Percentiles rank a stretch among this genome's conserved stretches.
Conservation (phyloP, 2,329 filamentous ascomycete genomes). For the Gremmenia infestans region DNA sequence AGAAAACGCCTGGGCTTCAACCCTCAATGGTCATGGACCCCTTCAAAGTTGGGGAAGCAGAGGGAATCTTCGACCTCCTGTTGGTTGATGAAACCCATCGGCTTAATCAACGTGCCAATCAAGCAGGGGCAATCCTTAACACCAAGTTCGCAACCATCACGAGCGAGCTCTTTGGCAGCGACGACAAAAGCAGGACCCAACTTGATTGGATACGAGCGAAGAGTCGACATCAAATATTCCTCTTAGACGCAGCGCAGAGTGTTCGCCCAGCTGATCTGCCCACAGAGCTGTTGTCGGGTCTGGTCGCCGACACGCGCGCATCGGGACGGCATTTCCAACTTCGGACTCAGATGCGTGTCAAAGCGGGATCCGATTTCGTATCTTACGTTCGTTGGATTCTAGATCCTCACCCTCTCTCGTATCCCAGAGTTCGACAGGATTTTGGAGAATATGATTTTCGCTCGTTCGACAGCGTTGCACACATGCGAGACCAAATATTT, state of each 20-base stretch:
- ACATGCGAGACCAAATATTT: conserved; percentile 12
- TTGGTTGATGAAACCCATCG: conserved; percentile 12
- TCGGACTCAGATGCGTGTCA: conserved; percentile 14
- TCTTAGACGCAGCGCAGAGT: conserved; percentile 12
- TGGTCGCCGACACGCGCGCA: conserved; percentile 10
- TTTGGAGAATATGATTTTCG: conserved; percentile 14
- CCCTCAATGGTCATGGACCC: conserved; percentile 13
- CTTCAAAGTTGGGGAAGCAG: conserved; percentile 12
- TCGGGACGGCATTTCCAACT: conserved; percentile 12
- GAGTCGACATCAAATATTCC: conserved; percentile 12
- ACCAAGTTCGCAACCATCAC: conserved; percentile 13
- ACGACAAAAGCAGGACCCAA: conserved; percentile 11
- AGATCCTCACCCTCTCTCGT: conserved; percentile 9
- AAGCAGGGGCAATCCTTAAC: conserved; percentile 8
- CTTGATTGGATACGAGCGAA: conserved; percentile 14
- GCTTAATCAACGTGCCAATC: conserved; percentile 13
- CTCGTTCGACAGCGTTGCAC: conserved; percentile 11
- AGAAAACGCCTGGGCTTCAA: conserved; percentile 11
- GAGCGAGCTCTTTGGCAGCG: conserved; percentile 9
- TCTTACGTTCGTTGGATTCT: conserved; percentile 14
- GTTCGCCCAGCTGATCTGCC: conserved; percentile 13
- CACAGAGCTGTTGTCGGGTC: conserved; percentile 7
- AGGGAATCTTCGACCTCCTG: conserved; percentile 9
- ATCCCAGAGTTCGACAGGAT: conserved; percentile 7
- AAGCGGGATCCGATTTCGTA: conserved; percentile 12